These are phyloP conservation scores for Neurospora sp. DNA, from an alignment of 495 filamentous ascomycete species.

Conservation along the genomic window DNA sequence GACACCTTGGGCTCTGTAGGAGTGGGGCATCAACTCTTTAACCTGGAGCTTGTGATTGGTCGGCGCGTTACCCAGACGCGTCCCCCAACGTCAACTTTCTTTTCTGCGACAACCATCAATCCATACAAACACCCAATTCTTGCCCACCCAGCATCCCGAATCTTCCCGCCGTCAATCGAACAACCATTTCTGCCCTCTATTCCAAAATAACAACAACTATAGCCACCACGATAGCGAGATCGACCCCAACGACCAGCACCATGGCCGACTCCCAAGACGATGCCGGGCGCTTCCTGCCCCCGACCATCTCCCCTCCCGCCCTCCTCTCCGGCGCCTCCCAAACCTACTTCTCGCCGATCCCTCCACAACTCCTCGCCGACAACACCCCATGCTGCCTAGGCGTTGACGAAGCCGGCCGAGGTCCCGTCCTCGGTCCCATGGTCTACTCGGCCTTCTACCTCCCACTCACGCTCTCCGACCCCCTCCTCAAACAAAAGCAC, in stretches of 20 bases:
- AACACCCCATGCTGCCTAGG: constrained; percentile 48
- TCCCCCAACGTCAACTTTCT: not conserved
- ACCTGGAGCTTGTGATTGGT: constrained; percentile 1
- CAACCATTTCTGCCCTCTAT: no score
- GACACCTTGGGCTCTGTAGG: not conserved
- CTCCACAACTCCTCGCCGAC: constrained; percentile 33
- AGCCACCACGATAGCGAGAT: not conserved
- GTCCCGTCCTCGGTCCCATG: constrained; percentile 94
- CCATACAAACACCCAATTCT: not conserved
- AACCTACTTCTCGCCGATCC: constrained; percentile 71
- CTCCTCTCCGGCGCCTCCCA: constrained; percentile 70
- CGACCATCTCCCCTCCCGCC: constrained; percentile 54
- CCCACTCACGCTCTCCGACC: constrained; percentile 52
- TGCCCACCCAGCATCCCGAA: not conserved
- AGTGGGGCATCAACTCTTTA: not conserved
- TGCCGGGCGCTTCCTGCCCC: constrained; percentile 59
- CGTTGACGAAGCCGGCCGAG: constrained; percentile 91
- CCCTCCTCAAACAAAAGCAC: constrained; percentile 64
- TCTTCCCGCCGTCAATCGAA: not conserved
- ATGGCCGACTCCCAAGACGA: constrained; percentile 45
- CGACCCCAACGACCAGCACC: not conserved
- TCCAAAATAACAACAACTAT: not conserved
- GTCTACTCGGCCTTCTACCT: constrained; percentile 90
- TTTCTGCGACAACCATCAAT: not conserved
- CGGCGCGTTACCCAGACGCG: constrained; percentile 3